Conservation (phyloP, 148 eudicot species). For the Agrostemma githago region DNA sequence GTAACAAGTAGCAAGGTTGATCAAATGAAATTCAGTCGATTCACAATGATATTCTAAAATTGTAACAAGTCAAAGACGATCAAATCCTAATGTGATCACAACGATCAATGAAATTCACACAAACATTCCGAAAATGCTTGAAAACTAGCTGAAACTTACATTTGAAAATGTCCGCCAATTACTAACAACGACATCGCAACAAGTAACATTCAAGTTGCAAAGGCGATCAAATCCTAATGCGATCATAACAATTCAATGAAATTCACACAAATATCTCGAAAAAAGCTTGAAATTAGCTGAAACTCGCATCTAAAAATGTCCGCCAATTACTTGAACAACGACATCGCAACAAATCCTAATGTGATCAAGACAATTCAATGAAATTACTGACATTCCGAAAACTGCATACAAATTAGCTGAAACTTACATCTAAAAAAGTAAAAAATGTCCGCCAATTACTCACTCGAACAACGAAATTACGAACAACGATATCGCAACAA, state of each 20-base stretch:
- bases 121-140: no score
- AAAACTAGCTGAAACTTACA: neutral
- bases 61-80: neutral
- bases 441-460: neutral
- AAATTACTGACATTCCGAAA: neutral
- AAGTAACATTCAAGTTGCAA: no score
- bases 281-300: no score
- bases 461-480: neutral
- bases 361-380: no score
- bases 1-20: neutral
- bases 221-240: neutral
- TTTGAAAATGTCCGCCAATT: neutral
- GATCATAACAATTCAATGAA: neutral
- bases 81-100: no score
- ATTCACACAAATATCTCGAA: neutral
- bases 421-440: no score
- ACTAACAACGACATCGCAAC: neutral
- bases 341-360: no score
- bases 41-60: no score
- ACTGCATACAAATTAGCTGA: neutral
- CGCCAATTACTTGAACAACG: no score
- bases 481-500: conserved; percentile 1
- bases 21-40: no score
- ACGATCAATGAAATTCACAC: no score
- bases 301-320: no score